Percentiles rank a stretch among this genome's conserved stretches.
Evolutionary conservation across 768 basidiomycete genomes (phyloP).

Genomic region (Psilocybe sp.): DNA sequence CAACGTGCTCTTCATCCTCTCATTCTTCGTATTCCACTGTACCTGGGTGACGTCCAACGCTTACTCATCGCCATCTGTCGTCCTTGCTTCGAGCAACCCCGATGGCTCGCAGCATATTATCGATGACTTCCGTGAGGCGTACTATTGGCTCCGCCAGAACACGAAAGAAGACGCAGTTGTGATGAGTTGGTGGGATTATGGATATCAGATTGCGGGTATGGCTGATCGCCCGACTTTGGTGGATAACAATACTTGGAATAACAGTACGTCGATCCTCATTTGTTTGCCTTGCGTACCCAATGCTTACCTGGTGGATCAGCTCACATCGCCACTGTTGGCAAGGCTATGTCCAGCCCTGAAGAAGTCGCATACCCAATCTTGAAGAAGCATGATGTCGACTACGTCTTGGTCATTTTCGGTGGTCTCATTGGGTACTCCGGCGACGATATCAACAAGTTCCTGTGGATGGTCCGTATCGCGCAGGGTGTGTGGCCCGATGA

Average conservation of each 20-base stretch:
- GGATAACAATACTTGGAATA: slow-evolving; percentile 99
- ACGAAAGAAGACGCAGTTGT: slow-evolving; percentile 90
- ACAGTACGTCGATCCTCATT: slow-evolving; percentile 61
- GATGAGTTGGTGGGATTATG: slow-evolving; percentile 99
- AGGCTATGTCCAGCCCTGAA: slow-evolving; percentile 93
- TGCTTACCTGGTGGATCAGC: slow-evolving; percentile 40
- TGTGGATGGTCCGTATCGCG: slow-evolving; percentile 96
- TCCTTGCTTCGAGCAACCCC: slow-evolving; percentile 71
- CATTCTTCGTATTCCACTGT: slow-evolving; percentile 93
- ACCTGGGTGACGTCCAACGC: slow-evolving; percentile 94
- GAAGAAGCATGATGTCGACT: slow-evolving; percentile 95
- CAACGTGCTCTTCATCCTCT: slow-evolving; percentile 74
- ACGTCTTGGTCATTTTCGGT: slow-evolving; percentile 96
- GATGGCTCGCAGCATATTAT: slow-evolving; percentile 95
- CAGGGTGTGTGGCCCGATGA: slow-evolving; percentile 99
- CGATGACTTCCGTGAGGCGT: slow-evolving; percentile 98
- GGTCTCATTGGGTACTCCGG: slow-evolving; percentile 96
- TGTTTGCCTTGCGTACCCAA: background rate
- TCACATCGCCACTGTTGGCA: slow-evolving; percentile 98
- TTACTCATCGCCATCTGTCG: slow-evolving; percentile 97
- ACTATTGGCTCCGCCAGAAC: slow-evolving; percentile 98
- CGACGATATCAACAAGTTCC: slow-evolving; percentile 99
- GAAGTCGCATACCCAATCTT: slow-evolving; percentile 97
- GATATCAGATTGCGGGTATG: slow-evolving; percentile 99
- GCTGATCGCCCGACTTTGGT: slow-evolving; percentile 94